These are phyloP conservation scores for Hippophae gyantsensis DNA, from an alignment of 306 rosid species.

Conservation along the genomic window DNA sequence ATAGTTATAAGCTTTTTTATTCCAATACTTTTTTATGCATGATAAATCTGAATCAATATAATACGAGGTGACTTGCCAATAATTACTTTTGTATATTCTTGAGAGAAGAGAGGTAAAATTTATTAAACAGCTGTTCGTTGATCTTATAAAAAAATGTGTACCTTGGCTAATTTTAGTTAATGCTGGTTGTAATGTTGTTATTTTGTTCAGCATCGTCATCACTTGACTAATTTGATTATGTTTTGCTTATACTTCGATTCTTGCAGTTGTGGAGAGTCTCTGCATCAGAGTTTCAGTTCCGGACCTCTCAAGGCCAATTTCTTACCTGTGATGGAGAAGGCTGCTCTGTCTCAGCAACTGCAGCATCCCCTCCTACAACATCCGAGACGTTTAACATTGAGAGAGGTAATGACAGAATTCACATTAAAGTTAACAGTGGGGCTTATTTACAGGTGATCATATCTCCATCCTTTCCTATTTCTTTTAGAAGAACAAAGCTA, in stretches of 20 bases:
- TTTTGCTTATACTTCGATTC: conserved; percentile 9
- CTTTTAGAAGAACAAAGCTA: conserved; percentile 2
- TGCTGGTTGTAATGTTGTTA: neutral
- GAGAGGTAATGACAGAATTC: conserved; percentile 49
- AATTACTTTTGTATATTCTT: neutral
- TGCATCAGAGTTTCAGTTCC: conserved; percentile 56
- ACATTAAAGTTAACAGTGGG: conserved; percentile 48
- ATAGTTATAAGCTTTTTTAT: neutral
- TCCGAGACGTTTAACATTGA: conserved; percentile 54
- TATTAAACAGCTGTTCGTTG: neutral
- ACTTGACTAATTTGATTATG: neutral
- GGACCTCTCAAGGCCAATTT: conserved; percentile 59
- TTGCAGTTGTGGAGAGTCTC: conserved; percentile 80
- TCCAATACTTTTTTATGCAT: neutral
- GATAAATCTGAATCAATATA: neutral
- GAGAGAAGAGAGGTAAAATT: neutral
- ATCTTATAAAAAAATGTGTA: neutral
- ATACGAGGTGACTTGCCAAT: neutral
- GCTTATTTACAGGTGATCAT: conserved; percentile 58
- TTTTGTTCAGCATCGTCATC: neutral
- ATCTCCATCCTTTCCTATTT: conserved; percentile 9
- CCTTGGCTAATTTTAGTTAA: neutral
- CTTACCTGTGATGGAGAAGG: conserved; percentile 54
- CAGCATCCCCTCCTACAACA: conserved; percentile 43
- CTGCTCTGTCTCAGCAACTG: conserved; percentile 57